Evolutionary conservation across 768 basidiomycete genomes (phyloP).

Genomic region (Coprinopsis marcescibilis): DNA sequence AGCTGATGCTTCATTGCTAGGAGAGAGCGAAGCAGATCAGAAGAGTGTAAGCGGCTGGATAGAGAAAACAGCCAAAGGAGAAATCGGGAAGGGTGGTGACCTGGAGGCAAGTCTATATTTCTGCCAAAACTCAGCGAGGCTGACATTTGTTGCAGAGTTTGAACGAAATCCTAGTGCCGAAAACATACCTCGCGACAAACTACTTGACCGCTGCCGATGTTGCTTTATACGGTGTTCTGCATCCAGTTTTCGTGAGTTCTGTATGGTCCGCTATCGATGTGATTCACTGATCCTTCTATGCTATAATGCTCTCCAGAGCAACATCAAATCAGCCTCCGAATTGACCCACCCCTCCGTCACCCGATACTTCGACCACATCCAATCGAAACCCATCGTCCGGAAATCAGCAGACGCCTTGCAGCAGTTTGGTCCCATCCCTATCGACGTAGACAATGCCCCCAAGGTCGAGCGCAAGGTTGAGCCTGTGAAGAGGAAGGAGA

Average conservation of each 20-base stretch:
- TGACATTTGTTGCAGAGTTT: slow-evolving; percentile 46
- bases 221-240: slow-evolving; percentile 84
- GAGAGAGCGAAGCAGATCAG: slow-evolving; percentile 13
- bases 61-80: slow-evolving; percentile 8
- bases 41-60: slow-evolving; percentile 6
- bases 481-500: slow-evolving; percentile 73
- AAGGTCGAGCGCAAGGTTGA: slow-evolving; percentile 66
- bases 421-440: slow-evolving; percentile 50
- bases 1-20: slow-evolving; percentile 4
- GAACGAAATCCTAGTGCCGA: slow-evolving; percentile 61
- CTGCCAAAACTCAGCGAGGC: not conserved
- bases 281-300: too few species aligned
- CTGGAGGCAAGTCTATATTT: slow-evolving; percentile 3
- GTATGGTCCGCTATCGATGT: too few species aligned
- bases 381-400: slow-evolving; percentile 42
- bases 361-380: slow-evolving; percentile 89
- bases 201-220: slow-evolving; percentile 87
- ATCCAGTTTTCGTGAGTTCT: slow-evolving; percentile 66
- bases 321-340: slow-evolving; percentile 61
- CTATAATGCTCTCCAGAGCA: too few species aligned
- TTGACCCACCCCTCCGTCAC: slow-evolving; percentile 77
- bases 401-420: slow-evolving; percentile 49
- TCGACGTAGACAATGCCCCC: slow-evolving; percentile 77
- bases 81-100: not conserved
- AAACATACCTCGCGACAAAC: slow-evolving; percentile 83